phyloP scores from a whole-genome alignment of 208 protist species.

The Herpetomonas samuelpessoai region DNA sequence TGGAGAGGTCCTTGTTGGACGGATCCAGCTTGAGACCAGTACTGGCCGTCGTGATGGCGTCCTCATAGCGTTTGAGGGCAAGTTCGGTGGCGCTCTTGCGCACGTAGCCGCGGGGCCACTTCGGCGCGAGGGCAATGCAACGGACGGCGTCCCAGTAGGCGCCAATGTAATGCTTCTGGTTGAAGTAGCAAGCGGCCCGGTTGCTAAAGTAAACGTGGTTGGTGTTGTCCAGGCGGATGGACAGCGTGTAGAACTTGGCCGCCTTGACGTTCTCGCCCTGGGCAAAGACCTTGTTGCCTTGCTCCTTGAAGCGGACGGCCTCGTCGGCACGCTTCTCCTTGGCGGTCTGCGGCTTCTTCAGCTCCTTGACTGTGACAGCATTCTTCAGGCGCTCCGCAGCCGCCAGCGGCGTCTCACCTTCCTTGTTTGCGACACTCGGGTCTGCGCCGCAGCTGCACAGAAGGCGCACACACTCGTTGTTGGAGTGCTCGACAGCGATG shows the following conservation, averaged over 20 bases:
- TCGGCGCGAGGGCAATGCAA: slow-evolving; percentile 77
- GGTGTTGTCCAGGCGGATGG: slow-evolving; percentile 81
- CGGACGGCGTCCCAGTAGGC: slow-evolving; percentile 89
- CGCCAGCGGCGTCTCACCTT: slow-evolving; percentile 49
- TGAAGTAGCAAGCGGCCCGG: slow-evolving; percentile 90
- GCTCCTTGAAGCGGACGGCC: slow-evolving; percentile 70
- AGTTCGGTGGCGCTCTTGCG: slow-evolving; percentile 81
- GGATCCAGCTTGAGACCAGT: slow-evolving; percentile 65
- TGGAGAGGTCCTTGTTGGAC: slow-evolving; percentile 60
- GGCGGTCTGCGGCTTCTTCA: slow-evolving; percentile 50
- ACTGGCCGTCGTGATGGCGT: slow-evolving; percentile 52
- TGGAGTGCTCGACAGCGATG: slow-evolving; percentile 78
- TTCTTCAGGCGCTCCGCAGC: slow-evolving; percentile 39
- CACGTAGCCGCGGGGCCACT: slow-evolving; percentile 93
- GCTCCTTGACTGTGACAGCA: slow-evolving; percentile 49
- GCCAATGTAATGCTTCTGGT: slow-evolving; percentile 71
- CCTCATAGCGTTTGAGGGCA: slow-evolving; percentile 59
- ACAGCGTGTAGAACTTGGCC: slow-evolving; percentile 90
- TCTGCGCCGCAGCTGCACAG: slow-evolving; percentile 73
- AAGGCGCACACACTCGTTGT: slow-evolving; percentile 66
- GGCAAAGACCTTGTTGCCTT: slow-evolving; percentile 90
- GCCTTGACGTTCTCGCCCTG: slow-evolving; percentile 88
- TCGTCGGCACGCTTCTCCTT: slow-evolving; percentile 48
- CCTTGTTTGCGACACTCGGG: slow-evolving; percentile 49
- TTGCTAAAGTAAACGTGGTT: slow-evolving; percentile 94